Percentiles rank a stretch among this genome's conserved stretches.
phyloP scores from a whole-genome alignment of 306 rosid species.

The Rubus idaeus region DNA sequence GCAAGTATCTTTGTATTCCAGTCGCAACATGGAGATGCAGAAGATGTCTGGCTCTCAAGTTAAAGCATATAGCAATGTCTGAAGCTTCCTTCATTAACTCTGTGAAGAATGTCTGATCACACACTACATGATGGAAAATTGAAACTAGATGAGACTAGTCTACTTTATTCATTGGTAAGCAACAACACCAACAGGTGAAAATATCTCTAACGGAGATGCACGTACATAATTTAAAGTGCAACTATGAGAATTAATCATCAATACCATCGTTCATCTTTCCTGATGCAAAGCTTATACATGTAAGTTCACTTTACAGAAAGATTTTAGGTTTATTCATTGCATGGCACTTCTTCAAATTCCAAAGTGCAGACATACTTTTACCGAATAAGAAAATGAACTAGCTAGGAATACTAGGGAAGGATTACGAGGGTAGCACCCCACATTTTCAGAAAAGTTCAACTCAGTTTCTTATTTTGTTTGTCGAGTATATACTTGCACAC shows the following conservation, averaged over 20 bases:
- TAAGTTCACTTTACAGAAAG: background rate
- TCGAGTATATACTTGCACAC: background rate
- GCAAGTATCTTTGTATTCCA: slow-evolving; percentile 69
- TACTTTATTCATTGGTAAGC: background rate
- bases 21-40: slow-evolving; percentile 74
- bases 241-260: background rate
- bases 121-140: slow-evolving; percentile 42
- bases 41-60: slow-evolving; percentile 71
- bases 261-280: background rate
- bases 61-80: slow-evolving; percentile 64
- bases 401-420: background rate
- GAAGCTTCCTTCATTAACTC: slow-evolving; percentile 88
- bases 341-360: background rate
- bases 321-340: background rate
- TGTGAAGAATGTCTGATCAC: slow-evolving; percentile 74
- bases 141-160: slow-evolving; percentile 7
- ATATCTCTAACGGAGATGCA: background rate
- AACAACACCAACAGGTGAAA: background rate
- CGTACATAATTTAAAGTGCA: background rate
- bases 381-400: background rate
- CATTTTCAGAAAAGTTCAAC: background rate
- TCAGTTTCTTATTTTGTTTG: background rate
- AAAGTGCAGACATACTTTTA: background rate
- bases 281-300: background rate
- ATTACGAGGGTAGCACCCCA: background rate